Percentiles rank a stretch among this genome's conserved stretches.
Conservation (phyloP, 768 basidiomycete genomes). For the Podaxis sp. region DNA sequence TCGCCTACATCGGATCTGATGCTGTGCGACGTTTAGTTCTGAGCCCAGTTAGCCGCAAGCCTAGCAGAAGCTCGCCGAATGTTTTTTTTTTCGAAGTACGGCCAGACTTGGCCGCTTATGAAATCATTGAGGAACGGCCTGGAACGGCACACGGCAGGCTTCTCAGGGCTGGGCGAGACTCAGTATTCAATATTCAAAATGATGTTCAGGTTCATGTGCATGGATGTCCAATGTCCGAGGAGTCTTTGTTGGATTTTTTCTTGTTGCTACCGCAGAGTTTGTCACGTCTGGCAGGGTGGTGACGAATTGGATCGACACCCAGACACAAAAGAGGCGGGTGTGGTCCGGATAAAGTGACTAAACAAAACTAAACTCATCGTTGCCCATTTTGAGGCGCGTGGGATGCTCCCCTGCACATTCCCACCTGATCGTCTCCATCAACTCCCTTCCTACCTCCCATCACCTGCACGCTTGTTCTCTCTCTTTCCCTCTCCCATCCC, state of each 20-base stretch:
- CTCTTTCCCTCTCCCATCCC: not conserved
- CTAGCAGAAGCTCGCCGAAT: not conserved
- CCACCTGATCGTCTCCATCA: slow-evolving; percentile 9
- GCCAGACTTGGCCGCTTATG: not conserved
- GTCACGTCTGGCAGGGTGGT: too few relatives aligned
- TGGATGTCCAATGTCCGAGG: too few relatives aligned
- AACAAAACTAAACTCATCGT: not conserved
- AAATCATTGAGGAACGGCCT: not conserved
- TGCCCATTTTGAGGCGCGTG: slow-evolving; percentile 1
- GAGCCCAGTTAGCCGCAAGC: not conserved
- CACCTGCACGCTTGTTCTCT: not conserved
- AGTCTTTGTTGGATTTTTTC: too few relatives aligned
- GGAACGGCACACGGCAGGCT: too few relatives aligned
- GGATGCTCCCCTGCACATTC: not conserved
- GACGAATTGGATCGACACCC: too few relatives aligned
- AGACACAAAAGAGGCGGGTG: not conserved
- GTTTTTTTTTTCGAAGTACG: not conserved
- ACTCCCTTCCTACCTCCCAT: not conserved
- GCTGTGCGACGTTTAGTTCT: not conserved
- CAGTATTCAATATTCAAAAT: too few relatives aligned
- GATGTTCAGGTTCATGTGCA: too few relatives aligned
- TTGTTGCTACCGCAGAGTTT: too few relatives aligned
- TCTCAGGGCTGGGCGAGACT: too few relatives aligned
- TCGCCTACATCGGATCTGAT: not conserved
- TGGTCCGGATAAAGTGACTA: not conserved